Evolutionary conservation across 179 eudicot species (phyloP), one percentile per base, ranked within the genome.

Genomic region (Camellia oleifera): DNA sequence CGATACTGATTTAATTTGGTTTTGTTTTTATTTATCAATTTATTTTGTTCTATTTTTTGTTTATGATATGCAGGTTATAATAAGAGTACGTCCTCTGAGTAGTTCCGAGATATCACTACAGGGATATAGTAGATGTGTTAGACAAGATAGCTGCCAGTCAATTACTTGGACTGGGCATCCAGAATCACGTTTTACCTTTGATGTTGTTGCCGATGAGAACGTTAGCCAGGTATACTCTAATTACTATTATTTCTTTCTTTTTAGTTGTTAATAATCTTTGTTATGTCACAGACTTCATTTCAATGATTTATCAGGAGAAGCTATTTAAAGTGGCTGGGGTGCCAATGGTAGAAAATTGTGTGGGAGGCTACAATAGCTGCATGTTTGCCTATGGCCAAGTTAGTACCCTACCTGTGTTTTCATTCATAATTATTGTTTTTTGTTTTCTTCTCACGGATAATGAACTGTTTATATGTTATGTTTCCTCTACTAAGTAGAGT

Each of bases 351-450:
- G 99, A 97, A 80, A 97, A 97, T 75, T 92, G 97, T 52, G 87
- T 97, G 75, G 94, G 91, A 80, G 99, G 99, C 67, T 97, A 97
- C 83, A 97, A 97, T 46, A 97, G 99, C 69, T 97, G 99, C 86
- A 93, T 97, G 98, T 97, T 97, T 90, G 99, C 99, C 57, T 97
- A 97, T 83, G 99, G 99, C 50, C 99, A 97, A 82, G 99, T 94
- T 68, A 88, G 97, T 76, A 18, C 66, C 64, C 62, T 12, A 62
- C 57, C 20, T 4, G 48, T 7, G 11, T 78, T 66, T 68, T 68
- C 46, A 52, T 81, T 61, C 13, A 4, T 78, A 48, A 15, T 69
- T 69, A 7, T 26, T 58, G 4, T 3, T 58, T 32, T 15, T 66
- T 72, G 42, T 42, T 32, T 48, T 46, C n/a, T 32, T 69, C 18